Conservation (phyloP, 805 yeast species). For the Starmerella asiatica region DNA sequence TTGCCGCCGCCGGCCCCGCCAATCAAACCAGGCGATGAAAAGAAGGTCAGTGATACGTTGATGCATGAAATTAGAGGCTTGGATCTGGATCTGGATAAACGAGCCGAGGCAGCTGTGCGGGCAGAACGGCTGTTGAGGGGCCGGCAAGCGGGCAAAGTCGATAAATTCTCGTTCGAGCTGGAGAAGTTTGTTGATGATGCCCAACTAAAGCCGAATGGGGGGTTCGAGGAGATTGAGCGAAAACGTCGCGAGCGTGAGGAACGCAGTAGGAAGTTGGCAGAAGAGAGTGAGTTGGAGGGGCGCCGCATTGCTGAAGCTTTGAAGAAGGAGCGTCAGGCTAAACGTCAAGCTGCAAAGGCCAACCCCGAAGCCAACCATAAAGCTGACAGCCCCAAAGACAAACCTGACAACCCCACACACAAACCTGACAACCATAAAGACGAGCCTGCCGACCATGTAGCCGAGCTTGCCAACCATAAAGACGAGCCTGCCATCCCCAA, state of each 20-base stretch:
- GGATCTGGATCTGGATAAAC: slow-evolving; percentile 67
- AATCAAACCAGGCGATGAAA: slow-evolving; percentile 19
- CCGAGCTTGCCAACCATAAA: background rate
- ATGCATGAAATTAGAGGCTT: slow-evolving; percentile 65
- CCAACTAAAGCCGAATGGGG: slow-evolving; percentile 70
- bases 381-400: background rate
- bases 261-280: slow-evolving; percentile 42
- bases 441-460: background rate
- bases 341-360: background rate
- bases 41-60: slow-evolving; percentile 36
- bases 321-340: slow-evolving; percentile 4
- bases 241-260: slow-evolving; percentile 48
- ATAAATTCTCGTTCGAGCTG: slow-evolving; percentile 71
- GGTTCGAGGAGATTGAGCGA: slow-evolving; percentile 74
- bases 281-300: slow-evolving; percentile 23
- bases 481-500: background rate
- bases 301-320: slow-evolving; percentile 14
- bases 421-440: background rate
- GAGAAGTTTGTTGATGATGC: slow-evolving; percentile 71
- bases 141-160: slow-evolving; percentile 47
- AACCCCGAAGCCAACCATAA: background rate
- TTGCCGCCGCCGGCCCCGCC: slow-evolving; percentile 33
- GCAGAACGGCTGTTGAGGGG: slow-evolving; percentile 71
- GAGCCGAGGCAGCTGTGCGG: slow-evolving; percentile 76
- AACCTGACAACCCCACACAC: background rate